A percentile compares a stretch with the other conserved stretches of the same genome.
These are phyloP conservation scores for Neostapfia colusana DNA, from an alignment of 176 grass and related monocot species.

Conservation along the genomic window DNA sequence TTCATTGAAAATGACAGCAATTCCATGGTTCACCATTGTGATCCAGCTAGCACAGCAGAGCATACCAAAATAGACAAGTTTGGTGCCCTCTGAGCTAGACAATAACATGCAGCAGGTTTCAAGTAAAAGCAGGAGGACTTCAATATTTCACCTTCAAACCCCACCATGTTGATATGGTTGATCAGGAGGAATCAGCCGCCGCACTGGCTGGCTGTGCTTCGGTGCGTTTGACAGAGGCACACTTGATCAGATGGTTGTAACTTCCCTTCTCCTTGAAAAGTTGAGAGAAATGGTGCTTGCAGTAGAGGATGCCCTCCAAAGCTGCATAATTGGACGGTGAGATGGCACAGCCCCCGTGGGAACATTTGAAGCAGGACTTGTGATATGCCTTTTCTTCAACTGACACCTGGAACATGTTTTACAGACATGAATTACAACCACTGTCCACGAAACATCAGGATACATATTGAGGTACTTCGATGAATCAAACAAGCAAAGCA, in stretches of 20 bases:
- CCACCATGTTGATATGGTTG: neutral
- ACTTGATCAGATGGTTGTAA: conserved; percentile 94
- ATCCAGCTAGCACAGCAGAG: conserved; percentile 32
- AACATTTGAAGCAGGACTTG: conserved; percentile 97
- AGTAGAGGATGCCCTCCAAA: conserved; percentile 93
- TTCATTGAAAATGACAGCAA: conserved; percentile 24
- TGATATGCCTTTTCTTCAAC: conserved; percentile 89
- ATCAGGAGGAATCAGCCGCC: conserved; percentile 44
- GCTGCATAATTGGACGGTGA: conserved; percentile 91
- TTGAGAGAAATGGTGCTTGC: conserved; percentile 98
- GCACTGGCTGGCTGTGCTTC: conserved; percentile 45
- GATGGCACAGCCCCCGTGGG: conserved; percentile 86
- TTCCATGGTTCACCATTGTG: conserved; percentile 35
- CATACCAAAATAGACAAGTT: conserved; percentile 31
- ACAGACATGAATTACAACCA: neutral
- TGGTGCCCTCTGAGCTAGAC: conserved; percentile 26
- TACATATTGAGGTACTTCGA: neutral
- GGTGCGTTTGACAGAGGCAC: conserved; percentile 60
- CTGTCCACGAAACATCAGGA: neutral
- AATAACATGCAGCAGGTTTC: conserved; percentile 39
- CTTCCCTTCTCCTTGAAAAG: conserved; percentile 99
- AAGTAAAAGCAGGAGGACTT: conserved; percentile 40
- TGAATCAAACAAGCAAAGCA: neutral
- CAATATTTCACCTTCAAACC: conserved; percentile 12
- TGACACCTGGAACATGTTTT: conserved; percentile 60